phyloP scores from a whole-genome alignment of 2,329 filamentous ascomycete species.

The Conoideocrella luteorostrata region DNA sequence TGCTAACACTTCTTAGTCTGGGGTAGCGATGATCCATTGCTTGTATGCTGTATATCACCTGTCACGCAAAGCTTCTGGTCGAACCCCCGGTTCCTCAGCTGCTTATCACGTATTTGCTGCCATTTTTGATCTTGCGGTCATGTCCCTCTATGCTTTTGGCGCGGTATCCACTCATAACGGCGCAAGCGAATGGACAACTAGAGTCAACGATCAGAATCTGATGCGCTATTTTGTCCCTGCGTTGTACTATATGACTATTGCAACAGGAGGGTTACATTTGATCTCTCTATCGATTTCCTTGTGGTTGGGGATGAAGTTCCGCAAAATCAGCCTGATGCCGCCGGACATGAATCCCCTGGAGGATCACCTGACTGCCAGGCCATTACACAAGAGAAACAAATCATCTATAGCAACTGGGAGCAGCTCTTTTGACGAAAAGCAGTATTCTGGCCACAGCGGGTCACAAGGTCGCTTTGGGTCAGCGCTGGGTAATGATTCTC shows the following conservation, averaged over 20 bases:
- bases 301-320: conserved; percentile 73
- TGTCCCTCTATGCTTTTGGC: conserved; percentile 52
- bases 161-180: conserved; percentile 40
- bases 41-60: conserved; percentile 80
- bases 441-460: conserved; percentile 39
- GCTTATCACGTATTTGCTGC: conserved; percentile 85
- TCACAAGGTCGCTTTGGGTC: conserved; percentile 37
- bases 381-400: conserved; percentile 67
- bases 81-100: conserved; percentile 72
- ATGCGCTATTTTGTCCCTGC: conserved; percentile 56
- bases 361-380: conserved; percentile 69
- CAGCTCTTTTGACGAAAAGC: conserved; percentile 49
- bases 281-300: conserved; percentile 64
- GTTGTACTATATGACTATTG: conserved; percentile 62
- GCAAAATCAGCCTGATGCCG: conserved; percentile 72
- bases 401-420: conserved; percentile 44
- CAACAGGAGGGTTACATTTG: conserved; percentile 61
- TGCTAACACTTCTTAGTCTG: conserved; percentile 49
- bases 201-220: conserved; percentile 52
- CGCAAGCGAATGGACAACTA: conserved; percentile 55
- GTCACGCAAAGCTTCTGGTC: conserved; percentile 58
- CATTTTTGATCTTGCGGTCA: conserved; percentile 57
- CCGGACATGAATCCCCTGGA: conserved; percentile 96
- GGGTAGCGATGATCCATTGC: conserved; percentile 64
- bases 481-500: conserved; percentile 36